phyloP scores from a whole-genome alignment of 495 filamentous ascomycete genomes.

The Hypoxylon fuscum region DNA sequence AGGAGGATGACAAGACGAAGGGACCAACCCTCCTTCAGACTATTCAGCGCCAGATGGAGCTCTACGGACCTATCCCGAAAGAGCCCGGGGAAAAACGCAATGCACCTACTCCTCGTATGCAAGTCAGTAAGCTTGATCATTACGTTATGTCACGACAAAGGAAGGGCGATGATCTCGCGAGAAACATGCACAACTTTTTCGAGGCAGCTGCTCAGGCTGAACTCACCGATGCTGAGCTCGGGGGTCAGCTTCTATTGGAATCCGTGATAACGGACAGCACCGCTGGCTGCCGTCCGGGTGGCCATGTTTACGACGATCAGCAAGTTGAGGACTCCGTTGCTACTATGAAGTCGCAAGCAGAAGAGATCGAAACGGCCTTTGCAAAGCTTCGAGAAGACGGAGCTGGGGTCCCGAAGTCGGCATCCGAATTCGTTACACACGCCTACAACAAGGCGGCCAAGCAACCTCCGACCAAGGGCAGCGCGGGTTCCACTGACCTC shows the following conservation, averaged over 20 bases:
- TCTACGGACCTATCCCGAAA: slow-evolving; percentile 37
- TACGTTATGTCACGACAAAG: slow-evolving; percentile 32
- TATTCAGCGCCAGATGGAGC: slow-evolving; percentile 36
- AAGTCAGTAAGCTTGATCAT: slow-evolving; percentile 28
- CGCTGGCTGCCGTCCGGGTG: slow-evolving; percentile 7
- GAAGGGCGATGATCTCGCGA: slow-evolving; percentile 38
- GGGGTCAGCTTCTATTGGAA: slow-evolving; percentile 37
- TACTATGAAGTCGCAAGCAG: slow-evolving; percentile 29
- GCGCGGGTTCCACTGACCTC: too few relatives aligned
- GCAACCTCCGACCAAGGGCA: slow-evolving; percentile 12
- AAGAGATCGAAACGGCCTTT: slow-evolving; percentile 32
- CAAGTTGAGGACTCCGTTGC: slow-evolving; percentile 42
- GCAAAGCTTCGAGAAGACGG: slow-evolving; percentile 24
- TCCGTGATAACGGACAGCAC: slow-evolving; percentile 38
- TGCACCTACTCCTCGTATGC: slow-evolving; percentile 3
- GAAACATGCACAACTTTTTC: slow-evolving; percentile 37
- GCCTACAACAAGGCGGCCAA: slow-evolving; percentile 31
- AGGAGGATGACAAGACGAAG: not conserved
- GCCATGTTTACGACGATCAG: slow-evolving; percentile 40
- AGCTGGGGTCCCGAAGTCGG: not conserved
- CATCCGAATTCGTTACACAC: slow-evolving; percentile 35
- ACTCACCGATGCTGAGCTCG: slow-evolving; percentile 39
- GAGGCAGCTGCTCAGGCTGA: slow-evolving; percentile 27
- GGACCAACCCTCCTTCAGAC: slow-evolving; percentile 17
- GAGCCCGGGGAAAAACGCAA: slow-evolving; percentile 5